Conservation (phyloP, 2,329 filamentous ascomycete genomes). For the Ophiostoma montium region DNA sequence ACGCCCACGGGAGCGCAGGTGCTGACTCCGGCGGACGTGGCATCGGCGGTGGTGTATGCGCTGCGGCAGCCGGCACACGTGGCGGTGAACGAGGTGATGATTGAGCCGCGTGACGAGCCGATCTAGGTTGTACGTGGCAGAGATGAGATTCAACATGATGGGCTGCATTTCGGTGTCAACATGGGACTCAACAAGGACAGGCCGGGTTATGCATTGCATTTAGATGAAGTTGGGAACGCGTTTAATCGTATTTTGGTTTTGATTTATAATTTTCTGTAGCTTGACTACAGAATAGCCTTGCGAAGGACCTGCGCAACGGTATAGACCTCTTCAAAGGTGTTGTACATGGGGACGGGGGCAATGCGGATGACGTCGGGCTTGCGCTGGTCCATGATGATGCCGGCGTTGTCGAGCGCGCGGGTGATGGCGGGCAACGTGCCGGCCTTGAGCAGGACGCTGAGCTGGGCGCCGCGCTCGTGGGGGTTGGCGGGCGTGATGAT, state of each 20-base stretch:
- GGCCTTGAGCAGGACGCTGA: conserved; percentile 56
- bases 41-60: conserved; percentile 58
- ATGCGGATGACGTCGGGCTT: conserved; percentile 76
- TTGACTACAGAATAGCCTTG: background rate
- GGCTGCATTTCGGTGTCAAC: background rate
- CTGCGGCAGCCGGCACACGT: conserved; percentile 62
- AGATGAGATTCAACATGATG: background rate
- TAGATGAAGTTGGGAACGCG: too few relatives aligned
- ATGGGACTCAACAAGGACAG: background rate
- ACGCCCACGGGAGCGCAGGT: conserved; percentile 63
- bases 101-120: conserved; percentile 64
- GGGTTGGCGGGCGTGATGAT: conserved; percentile 60
- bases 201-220: background rate
- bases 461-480: conserved; percentile 57
- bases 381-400: conserved; percentile 68
- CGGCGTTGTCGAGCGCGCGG: conserved; percentile 47
- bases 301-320: conserved; percentile 16
- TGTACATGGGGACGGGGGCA: conserved; percentile 74
- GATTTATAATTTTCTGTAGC: too few relatives aligned
- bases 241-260: too few relatives aligned
- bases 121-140: conserved; percentile 30
- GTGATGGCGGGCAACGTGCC: conserved; percentile 49
- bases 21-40: conserved; percentile 59
- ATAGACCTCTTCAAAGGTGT: conserved; percentile 56
- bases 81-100: conserved; percentile 65